Base-by-base conservation (phyloP, 2,329 filamentous ascomycete genomes). In the Sporothrix mexicana region DNA sequence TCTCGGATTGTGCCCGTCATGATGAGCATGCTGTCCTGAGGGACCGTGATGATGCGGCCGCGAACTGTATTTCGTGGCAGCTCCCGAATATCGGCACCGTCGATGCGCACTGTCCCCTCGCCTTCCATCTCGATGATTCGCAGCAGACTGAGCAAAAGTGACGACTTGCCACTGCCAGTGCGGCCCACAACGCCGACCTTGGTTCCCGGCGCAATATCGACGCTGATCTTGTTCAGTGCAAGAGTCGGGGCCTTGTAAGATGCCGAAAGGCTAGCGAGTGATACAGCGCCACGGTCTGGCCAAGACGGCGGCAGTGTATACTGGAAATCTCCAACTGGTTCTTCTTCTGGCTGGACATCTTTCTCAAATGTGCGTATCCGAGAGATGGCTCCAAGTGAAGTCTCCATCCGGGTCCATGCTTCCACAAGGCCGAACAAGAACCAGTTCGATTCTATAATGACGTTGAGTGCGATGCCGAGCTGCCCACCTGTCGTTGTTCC, bases 21-120 rank as follows among this genome's bases (percentile, higher is more conserved):
- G 51, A 53, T 53, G 51, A 53, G n/a, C 51, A 53, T 53, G 51
- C 51, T 53, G 51, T 53, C 51, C 20, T 53, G 51, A 20, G 51
- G 51, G 8, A 53, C 51, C n/a, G 51, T 53, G n/a, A 53, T 53
- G 51, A 53, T 53, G 51, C 51, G 51, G 51, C 51, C n/a, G n/a
- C 51, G 51, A 2, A 20, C 51, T 8, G 51, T 53, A 20, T 53
- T 53, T 3, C 51, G 51, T 6, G 51, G 51, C 51, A 53, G 51
- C n/a, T 7, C 15, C 3, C 51, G 15, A 53, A 53, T 20, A 6
- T 53, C 51, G 51, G 20, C 51, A 20, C 51, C 51, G 10, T 53
- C 51, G 51, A 53, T 53, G n/a, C 15, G n/a, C 51, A 53, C 51
- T 9, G 51, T 53, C 3, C n/a, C 51, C 20, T 53, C 49, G 15